Base-by-base conservation (phyloP, 495 filamentous ascomycete genomes). In the Xylaria bambusicola region DNA sequence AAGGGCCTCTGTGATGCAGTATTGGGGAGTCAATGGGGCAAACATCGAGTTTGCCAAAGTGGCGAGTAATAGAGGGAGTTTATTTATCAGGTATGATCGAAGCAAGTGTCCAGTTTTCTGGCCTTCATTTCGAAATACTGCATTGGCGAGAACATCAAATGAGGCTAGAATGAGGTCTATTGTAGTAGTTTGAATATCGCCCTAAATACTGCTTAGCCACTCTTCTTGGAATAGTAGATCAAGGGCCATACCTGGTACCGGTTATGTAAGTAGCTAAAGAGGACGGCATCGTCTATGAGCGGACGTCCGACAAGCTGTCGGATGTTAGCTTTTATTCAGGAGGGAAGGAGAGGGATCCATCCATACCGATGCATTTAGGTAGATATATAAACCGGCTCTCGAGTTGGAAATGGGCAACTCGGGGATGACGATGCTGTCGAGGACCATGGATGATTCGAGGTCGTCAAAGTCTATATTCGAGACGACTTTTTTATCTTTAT, bases 361-460 rank as follows among this genome's bases (percentile, higher is more conserved):
- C 70, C 81, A 68, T 77, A 96, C 89, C 75, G 90, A 80, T 46
- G 92, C 85, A 70, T 91, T 92, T 29, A 98, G 77, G 70, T 93
- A 97, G n/a, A 97, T 80, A 71, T 93, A 98, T 62, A 98, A 77
- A 45, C 91, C 91, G 50, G 92, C 93, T 76, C 93, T 83, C n/a
- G 92, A 88, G 69, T 91, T 89, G 10, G 88, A 74, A 6, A 80
- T 75, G 1, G 88, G 87, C 4, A 88, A 72, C 62, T 92, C 88
- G 24, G 86, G 77, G 1, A 94, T 70, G 67, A 66, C 81, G 67
- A 73, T 77, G 64, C 66, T 86, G 68, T 80, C 80, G 33, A 82
- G 57, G n/a, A 70, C 76, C 60, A 84, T 75, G 12, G 70, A 67
- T 15, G 72, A 70, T 52, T 79, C 75, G 18, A 83, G 65, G 45